A percentile compares a stretch with the other conserved stretches of the same genome.
Evolutionary conservation across 2,329 filamentous ascomycete species (phyloP).

Genomic region (Trematosphaeria pertusa): DNA sequence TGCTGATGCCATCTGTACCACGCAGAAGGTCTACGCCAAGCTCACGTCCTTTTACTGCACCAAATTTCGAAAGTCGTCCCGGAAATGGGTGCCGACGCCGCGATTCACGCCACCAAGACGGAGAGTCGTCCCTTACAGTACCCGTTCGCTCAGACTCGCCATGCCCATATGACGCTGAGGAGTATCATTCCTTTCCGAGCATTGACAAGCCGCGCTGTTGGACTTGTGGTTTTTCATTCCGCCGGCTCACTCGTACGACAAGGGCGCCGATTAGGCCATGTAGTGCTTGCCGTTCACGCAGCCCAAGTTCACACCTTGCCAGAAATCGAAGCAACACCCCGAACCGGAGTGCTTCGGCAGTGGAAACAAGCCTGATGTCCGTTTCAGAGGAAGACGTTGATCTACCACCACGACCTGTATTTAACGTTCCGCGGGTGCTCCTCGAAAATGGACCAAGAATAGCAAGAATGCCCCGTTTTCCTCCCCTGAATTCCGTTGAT

Average conservation of each 20-base stretch:
- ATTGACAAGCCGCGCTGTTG: constrained; percentile 22
- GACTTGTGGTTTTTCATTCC: constrained; percentile 21
- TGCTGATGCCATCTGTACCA: constrained; percentile 11
- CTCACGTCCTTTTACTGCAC: constrained; percentile 6
- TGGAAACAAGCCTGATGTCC: neutral
- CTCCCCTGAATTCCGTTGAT: too few relatives aligned
- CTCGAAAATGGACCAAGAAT: neutral
- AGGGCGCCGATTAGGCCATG: constrained; percentile 15
- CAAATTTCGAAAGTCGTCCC: too few relatives aligned
- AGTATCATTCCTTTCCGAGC: constrained; percentile 25
- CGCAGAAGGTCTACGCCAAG: constrained; percentile 6
- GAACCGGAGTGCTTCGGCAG: constrained; percentile 1
- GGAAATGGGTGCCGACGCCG: too few relatives aligned
- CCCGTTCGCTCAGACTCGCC: too few relatives aligned
- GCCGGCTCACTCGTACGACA: neutral
- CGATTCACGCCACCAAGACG: too few relatives aligned
- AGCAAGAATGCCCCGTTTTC: neutral
- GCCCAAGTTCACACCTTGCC: constrained; percentile 18
- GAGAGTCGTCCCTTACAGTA: too few relatives aligned
- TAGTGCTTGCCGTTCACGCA: constrained; percentile 16
- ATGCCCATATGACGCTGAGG: constrained; percentile 26
- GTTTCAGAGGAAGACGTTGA: neutral
- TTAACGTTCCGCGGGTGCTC: neutral
- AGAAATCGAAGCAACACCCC: neutral
- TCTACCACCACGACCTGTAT: neutral